Base-by-base conservation (phyloP, 331 rosid genomes). In the Phaseolus coccineus region DNA sequence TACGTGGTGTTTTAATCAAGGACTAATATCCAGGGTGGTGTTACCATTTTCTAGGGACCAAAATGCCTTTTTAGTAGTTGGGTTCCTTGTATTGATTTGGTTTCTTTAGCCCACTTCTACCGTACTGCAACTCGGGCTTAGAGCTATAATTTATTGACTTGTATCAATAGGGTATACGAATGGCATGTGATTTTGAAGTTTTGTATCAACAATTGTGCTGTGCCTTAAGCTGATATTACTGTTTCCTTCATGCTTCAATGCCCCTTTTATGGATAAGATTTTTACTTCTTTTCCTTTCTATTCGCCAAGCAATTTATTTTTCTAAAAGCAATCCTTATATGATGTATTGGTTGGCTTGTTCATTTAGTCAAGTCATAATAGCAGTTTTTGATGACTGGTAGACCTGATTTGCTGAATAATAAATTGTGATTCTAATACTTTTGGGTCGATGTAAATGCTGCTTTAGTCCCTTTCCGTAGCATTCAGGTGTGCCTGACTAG, bases 381-480 rank as follows among this genome's bases (percentile, higher is more conserved):
- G 73, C 80, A 44, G 81, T 74, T 81, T 80, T 79, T 84, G 16
- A 77, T 73, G 78, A 71, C 78, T 39, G 76, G 44, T 61, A 46
- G 71, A 83, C 75, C 65, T 71, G 27, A 15, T 22, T 48, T 56
- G 73, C n/a, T 52, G n/a, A 52, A 76, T 74, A 70, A 62, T 58
- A 51, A 44, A 33, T 74, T 67, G 69, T 81, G 76, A 58, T 63
- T 80, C 78, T 69, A 70, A 69, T 61, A 19, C 75, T 37, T 71
- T 66, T 82, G 62, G 73, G 73, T 46, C 67, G 71, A 56, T 80
- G 78, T 55, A 50, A 55, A 80, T 65, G 46, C 69, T 76, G 81
- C 81, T 58, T 69, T 86, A 56, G 81, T 87, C 89, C 74, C 83
- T 82, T 79, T 87, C 86, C 74, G 64, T 52, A 44, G 82, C 74